Evolutionary conservation across 164 flowering plant species (phyloP).

Genomic region (Nymphaea thermarum): DNA sequence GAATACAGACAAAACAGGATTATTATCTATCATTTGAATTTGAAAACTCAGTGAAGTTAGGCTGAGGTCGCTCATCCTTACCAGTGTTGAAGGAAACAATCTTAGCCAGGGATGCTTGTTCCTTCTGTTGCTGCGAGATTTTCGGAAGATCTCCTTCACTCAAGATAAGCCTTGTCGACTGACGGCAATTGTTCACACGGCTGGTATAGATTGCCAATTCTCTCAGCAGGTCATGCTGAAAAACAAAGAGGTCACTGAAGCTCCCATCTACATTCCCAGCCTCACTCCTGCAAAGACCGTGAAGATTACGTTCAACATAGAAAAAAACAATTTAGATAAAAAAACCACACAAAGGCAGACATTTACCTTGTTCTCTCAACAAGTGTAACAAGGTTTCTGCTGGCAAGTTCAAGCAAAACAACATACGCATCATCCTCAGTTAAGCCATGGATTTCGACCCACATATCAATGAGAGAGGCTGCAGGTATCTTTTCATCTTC

Average conservation of each 20-base stretch:
- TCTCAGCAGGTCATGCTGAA: conserved; percentile 69
- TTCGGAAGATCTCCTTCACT: conserved; percentile 61
- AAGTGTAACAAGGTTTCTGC: conserved; percentile 14
- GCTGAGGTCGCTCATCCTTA: conserved; percentile 5
- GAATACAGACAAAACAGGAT: background rate
- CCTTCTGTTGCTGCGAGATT: conserved; percentile 41
- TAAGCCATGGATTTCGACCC: conserved; percentile 17
- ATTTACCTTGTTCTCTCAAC: conserved; percentile 34
- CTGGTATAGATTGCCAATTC: conserved; percentile 61
- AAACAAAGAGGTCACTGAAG: conserved; percentile 47
- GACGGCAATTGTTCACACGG: conserved; percentile 21
- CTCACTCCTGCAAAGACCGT: conserved; percentile 21
- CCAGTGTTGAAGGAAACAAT: conserved; percentile 75
- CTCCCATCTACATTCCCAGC: conserved; percentile 52
- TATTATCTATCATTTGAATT: no score
- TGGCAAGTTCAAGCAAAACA: conserved; percentile 4
- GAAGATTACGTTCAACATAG: background rate
- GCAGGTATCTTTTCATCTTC: conserved; percentile 41
- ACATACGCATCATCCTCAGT: conserved; percentile 9
- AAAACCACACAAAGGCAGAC: background rate
- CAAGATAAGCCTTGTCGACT: conserved; percentile 54
- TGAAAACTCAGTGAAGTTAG: no score
- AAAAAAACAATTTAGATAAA: background rate
- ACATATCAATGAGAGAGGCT: conserved; percentile 36
- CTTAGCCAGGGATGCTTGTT: conserved; percentile 46